phyloP scores from a whole-genome alignment of 768 basidiomycete genomes.

The Mrakia blollopis region DNA sequence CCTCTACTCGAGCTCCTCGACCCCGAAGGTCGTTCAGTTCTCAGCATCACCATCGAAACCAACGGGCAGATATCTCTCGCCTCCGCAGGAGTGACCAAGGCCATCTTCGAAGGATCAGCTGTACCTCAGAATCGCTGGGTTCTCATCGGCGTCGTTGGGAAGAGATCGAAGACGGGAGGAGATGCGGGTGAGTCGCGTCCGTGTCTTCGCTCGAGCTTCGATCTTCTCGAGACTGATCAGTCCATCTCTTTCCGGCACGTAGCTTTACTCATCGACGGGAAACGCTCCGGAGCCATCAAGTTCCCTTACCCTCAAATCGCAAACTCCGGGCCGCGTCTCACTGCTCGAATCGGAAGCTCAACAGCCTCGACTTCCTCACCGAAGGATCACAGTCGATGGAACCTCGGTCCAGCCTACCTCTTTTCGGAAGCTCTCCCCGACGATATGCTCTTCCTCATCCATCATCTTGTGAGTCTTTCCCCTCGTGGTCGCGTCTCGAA shows the following conservation, averaged over 20 bases:
- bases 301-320: conserved; percentile 13
- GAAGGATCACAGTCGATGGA: conserved; percentile 22
- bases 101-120: not conserved
- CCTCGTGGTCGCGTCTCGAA: not conserved
- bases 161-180: not conserved
- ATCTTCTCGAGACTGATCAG: not conserved
- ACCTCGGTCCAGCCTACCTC: conserved; percentile 34
- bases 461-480: conserved; percentile 53
- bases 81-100: not conserved
- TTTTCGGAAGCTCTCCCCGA: conserved; percentile 45
- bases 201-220: not conserved
- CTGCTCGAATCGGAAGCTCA: conserved; percentile 59
- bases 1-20: conserved; percentile 36
- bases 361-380: conserved; percentile 57
- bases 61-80: conserved; percentile 29
- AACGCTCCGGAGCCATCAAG: conserved; percentile 15
- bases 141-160: conserved; percentile 19
- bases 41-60: conserved; percentile 28
- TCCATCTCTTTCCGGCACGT: not conserved
- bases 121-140: conserved; percentile 25
- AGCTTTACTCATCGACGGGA: conserved; percentile 47
- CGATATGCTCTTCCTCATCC: conserved; percentile 66
- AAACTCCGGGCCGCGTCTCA: not conserved
- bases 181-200: conserved; percentile 11
- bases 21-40: conserved; percentile 19